Base-by-base conservation (phyloP, 2,329 filamentous ascomycete species). In the Trichoderma endophyticum region DNA sequence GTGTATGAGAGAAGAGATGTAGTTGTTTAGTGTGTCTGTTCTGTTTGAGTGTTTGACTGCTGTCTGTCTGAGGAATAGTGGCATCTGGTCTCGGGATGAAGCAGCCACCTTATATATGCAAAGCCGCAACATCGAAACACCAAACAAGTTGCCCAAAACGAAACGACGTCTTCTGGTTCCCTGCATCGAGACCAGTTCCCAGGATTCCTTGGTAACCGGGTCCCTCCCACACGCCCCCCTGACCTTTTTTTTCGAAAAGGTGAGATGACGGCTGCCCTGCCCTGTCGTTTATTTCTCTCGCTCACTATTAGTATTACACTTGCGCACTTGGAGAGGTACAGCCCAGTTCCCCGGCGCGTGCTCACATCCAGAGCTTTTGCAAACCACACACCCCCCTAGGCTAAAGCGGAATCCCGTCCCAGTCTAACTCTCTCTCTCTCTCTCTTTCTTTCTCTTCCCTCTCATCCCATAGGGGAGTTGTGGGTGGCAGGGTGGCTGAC, bases 201-300 rank as follows among this genome's bases (percentile, higher is more conserved):
- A 59, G 64, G 64, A 67, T 59, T 67, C 32, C 51, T 30, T 63
- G n/a, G 21, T 36, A 48, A 30, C 34, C 28, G 26, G 34, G 7
- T 48, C 34, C 36, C 54, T 48, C 26, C 65, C 54, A 59, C 34
- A n/a, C 65, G 21, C 65, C 36, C 65, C 54, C 65, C 56, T 60
- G 30, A 48, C 15, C 26, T 60, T 39, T 18, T 36, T 30, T 39
- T 39, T 39, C 15, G 6, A 3, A 18, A 36, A 32, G 15, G 65
- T 69, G 65, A 69, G 65, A 69, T 69, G 65, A 61, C 56, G 65
- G 36, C 54, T 48, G 34, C 65, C 65, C 65, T 67, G 48, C 64
- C 64, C 54, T 67, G 51, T 24, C 24, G 24, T 30, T 14, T 43
- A 21, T 68, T 48, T 57, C 56, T 60, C n/a, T 69, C 32, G 18